phyloP scores from a whole-genome alignment of 1,139 yeast species.

The Nematodospora anomalae region DNA sequence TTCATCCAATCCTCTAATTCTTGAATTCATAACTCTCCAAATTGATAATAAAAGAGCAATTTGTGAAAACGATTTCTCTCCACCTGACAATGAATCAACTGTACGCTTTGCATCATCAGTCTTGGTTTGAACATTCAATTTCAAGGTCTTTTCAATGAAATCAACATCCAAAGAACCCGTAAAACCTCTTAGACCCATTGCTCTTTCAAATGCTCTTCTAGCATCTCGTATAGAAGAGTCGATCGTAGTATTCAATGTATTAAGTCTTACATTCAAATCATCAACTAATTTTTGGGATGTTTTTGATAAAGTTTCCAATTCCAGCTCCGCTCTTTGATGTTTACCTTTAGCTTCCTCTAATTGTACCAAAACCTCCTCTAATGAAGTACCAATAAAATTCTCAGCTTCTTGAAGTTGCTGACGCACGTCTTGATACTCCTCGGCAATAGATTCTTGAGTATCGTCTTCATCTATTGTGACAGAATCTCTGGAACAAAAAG shows the following conservation, averaged over 20 bases:
- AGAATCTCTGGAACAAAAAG: conserved; percentile 31
- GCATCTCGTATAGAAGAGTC: conserved; percentile 34
- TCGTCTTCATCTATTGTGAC: conserved; percentile 31
- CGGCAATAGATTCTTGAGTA: conserved; percentile 36
- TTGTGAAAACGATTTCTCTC: conserved; percentile 94
- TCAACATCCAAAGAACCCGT: conserved; percentile 71
- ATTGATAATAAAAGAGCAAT: conserved; percentile 83
- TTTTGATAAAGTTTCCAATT: conserved; percentile 23
- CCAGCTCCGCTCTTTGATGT: conserved; percentile 31
- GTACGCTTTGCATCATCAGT: conserved; percentile 60
- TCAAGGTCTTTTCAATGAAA: conserved; percentile 48
- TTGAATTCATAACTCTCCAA: conserved; percentile 90
- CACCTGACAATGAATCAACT: conserved; percentile 89
- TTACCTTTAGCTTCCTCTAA: conserved; percentile 24
- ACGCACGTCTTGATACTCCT: conserved; percentile 34
- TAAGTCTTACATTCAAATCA: conserved; percentile 49
- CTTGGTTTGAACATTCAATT: conserved; percentile 61
- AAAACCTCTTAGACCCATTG: conserved; percentile 69
- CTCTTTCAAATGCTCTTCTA: conserved; percentile 50
- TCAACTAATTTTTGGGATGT: conserved; percentile 26
- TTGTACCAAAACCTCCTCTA: conserved; percentile 40
- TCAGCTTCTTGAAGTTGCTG: conserved; percentile 41
- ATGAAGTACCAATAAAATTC: conserved; percentile 31
- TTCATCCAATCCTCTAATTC: conserved; percentile 89
- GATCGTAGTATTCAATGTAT: conserved; percentile 50